Conservation (phyloP, 352 stramenopile species). For the Saprolegnia parasitica region DNA sequence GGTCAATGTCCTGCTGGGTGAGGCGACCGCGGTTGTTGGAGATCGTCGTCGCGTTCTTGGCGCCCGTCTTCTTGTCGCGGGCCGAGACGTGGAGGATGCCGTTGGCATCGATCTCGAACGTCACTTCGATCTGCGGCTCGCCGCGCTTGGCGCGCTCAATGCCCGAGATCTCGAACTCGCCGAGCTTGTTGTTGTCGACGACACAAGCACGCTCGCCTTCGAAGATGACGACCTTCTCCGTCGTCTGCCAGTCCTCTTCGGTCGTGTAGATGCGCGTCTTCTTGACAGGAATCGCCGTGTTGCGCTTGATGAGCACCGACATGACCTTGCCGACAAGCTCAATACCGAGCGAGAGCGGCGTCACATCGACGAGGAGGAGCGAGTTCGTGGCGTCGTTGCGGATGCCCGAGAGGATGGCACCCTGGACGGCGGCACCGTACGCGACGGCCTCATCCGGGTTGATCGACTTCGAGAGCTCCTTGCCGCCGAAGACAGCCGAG, state of each 20-base stretch:
- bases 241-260: conserved; percentile 78
- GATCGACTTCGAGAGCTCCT: conserved; percentile 63
- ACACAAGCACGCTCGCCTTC: conserved; percentile 85
- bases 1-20: conserved; percentile 64
- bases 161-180: conserved; percentile 88
- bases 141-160: conserved; percentile 82
- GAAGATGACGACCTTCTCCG: conserved; percentile 82
- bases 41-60: conserved; percentile 63
- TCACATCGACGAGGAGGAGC: conserved; percentile 87
- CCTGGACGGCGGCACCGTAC: conserved; percentile 65
- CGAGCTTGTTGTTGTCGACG: conserved; percentile 91
- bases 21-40: conserved; percentile 70
- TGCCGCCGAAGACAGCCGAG: conserved; percentile 49
- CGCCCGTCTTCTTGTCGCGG: conserved; percentile 76
- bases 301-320: conserved; percentile 83
- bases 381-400: conserved; percentile 79
- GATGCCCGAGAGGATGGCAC: conserved; percentile 58
- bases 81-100: conserved; percentile 89
- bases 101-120: conserved; percentile 90
- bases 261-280: conserved; percentile 73
- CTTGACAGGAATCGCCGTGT: conserved; percentile 83
- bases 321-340: conserved; percentile 88
- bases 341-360: conserved; percentile 81
- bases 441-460: conserved; percentile 80
- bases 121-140: conserved; percentile 88